Base-by-base conservation (phyloP, 148 eudicot genomes). In the Rhododendron vialii region DNA sequence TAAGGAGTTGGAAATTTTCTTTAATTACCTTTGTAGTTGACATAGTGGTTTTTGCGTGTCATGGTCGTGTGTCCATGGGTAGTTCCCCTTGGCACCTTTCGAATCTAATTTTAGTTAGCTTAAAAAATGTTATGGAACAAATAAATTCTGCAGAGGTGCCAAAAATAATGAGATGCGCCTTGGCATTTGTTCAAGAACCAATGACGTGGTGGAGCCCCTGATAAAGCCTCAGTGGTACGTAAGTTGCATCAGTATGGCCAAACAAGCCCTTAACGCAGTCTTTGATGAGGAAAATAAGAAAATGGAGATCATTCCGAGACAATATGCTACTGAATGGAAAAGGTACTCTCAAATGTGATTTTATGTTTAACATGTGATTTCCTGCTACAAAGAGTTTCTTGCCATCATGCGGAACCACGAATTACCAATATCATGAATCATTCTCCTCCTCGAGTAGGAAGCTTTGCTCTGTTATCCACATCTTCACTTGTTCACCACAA, bases 191-290 rank as follows among this genome's bases (percentile, higher is more conserved):
- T 95, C 98, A 82, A 91, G 99, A 87, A 97, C 90, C 88, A 93
- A 92, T 90, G 98, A 97, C 88, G 93, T 97, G 61, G 93, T 97
- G 84, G 99, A 97, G 87, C 98, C 99, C 26, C 86, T 95, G 84
- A 94, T 97, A 88, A 97, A 97, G 92, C 95, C 98, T 78, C 98
- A 97, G 89, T 95, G 99, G 99, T 97, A 93, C 85, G 98, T 97
- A 76, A 91, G 89, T 87, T 97, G 99, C 88, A 88, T 67, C 84
- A 85, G 88, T 67, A 93, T 95, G 95, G 98, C 95, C 8, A 92
- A 93, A 88, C 92, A 97, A 85, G 99, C 96, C 67, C 95, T 97
- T 87, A 90, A 94, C 89, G 98, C 98, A 88, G 98, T 95, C 65
- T 63, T 89, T 82, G 86, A 89, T 87, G 93, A 87, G 2, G 88